A percentile compares a stretch with the other conserved stretches of the same genome.
Evolutionary conservation across 2,329 filamentous ascomycete species (phyloP).

Genomic region (Rugonectria rugulosa): DNA sequence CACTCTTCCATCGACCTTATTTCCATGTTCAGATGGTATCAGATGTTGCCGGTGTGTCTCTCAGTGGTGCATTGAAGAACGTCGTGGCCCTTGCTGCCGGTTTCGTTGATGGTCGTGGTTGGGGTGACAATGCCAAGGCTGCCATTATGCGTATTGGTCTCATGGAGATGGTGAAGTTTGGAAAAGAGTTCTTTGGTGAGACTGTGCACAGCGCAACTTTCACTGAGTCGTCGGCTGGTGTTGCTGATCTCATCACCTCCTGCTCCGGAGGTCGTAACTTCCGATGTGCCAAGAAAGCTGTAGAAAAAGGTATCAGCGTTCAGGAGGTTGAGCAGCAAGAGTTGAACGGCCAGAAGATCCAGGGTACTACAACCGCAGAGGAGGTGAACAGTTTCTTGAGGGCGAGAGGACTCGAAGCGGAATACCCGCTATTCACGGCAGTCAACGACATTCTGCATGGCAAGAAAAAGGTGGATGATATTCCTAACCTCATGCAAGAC

Average conservation of each 20-base stretch:
- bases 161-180: conserved; percentile 96
- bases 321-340: conserved; percentile 88
- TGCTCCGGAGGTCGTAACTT: conserved; percentile 94
- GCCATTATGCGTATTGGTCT: conserved; percentile 96
- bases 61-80: conserved; percentile 96
- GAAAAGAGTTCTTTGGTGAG: conserved; percentile 88
- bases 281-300: conserved; percentile 87
- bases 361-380: conserved; percentile 89
- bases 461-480: conserved; percentile 78
- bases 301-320: conserved; percentile 80
- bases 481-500: conserved; percentile 71
- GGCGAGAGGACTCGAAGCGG: conserved; percentile 75
- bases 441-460: conserved; percentile 83
- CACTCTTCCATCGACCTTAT: conserved; percentile 93
- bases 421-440: conserved; percentile 93
- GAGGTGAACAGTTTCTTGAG: conserved; percentile 93
- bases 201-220: conserved; percentile 85
- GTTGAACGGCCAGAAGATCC: conserved; percentile 95
- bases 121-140: conserved; percentile 99
- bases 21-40: conserved; percentile 95
- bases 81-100: conserved; percentile 93
- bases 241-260: conserved; percentile 94
- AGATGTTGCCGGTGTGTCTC: conserved; percentile 95
- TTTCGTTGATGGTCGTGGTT: conserved; percentile 93
- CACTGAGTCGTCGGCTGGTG: conserved; percentile 94